phyloP scores from a whole-genome alignment of 1,284 basidiomycete species.

The Microbotryum saponariae region DNA sequence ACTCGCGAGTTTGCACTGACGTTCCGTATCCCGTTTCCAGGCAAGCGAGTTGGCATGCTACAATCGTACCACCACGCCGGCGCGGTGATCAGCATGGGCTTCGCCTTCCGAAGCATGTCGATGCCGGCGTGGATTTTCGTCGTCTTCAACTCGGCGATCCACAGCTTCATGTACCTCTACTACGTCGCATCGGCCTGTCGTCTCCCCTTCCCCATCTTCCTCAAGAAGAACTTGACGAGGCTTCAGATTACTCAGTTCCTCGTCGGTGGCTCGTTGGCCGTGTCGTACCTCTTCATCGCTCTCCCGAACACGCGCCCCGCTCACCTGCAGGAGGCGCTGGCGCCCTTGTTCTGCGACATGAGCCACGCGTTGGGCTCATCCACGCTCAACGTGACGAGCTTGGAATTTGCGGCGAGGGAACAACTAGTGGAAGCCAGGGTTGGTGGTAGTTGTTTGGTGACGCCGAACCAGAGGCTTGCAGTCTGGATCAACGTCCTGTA shows the following conservation, averaged over 20 bases:
- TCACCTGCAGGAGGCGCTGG: not conserved
- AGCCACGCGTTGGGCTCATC: not conserved
- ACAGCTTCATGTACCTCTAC: constrained; percentile 38
- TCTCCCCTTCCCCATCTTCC: constrained; percentile 38
- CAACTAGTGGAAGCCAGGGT: constrained; percentile 10
- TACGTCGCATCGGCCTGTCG: constrained; percentile 38
- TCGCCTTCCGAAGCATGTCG: constrained; percentile 37
- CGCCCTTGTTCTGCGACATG: not conserved
- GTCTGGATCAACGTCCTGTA: constrained; percentile 24
- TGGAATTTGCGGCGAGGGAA: not conserved
- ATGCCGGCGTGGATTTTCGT: constrained; percentile 29
- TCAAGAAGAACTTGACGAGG: constrained; percentile 34
- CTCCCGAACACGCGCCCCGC: constrained; percentile 15
- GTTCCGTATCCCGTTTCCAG: not conserved
- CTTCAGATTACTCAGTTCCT: constrained; percentile 31
- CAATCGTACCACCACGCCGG: constrained; percentile 28
- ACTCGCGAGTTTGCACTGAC: not conserved
- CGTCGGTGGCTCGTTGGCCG: constrained; percentile 24
- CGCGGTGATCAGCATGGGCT: constrained; percentile 36
- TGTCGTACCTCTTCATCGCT: constrained; percentile 31
- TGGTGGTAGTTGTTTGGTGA: constrained; percentile 19
- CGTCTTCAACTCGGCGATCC: constrained; percentile 33
- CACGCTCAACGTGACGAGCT: not conserved
- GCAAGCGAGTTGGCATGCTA: constrained; percentile 8
- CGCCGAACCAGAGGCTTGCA: constrained; percentile 15